Conservation (phyloP, 768 basidiomycete species). For the Sistotremastrum suecicum region DNA sequence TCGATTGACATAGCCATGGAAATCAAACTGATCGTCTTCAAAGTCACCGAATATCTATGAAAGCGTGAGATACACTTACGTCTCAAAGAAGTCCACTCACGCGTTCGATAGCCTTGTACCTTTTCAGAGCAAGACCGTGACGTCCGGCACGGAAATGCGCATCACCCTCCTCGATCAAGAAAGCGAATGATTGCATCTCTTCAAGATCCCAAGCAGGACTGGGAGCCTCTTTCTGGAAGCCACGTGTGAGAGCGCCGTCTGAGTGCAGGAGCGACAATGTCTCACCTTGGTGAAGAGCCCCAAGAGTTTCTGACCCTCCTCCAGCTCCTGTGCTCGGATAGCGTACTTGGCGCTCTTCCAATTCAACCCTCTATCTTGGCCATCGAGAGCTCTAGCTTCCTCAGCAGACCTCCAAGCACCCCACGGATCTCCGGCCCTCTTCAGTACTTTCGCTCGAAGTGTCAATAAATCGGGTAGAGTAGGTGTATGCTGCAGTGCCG, state of each 20-base stretch:
- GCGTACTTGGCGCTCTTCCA: slow-evolving; percentile 89
- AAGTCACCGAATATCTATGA: slow-evolving; percentile 65
- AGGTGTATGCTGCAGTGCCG: slow-evolving; percentile 74
- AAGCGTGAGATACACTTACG: not conserved
- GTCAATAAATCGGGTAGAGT: slow-evolving; percentile 85
- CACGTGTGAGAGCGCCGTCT: not conserved
- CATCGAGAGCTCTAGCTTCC: slow-evolving; percentile 72
- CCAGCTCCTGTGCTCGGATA: slow-evolving; percentile 64
- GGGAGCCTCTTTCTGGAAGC: slow-evolving; percentile 73
- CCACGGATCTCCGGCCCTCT: slow-evolving; percentile 67
- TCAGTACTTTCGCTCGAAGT: slow-evolving; percentile 69
- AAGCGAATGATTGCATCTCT: slow-evolving; percentile 92
- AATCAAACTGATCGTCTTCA: slow-evolving; percentile 96
- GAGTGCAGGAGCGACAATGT: not conserved
- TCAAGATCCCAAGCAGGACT: slow-evolving; percentile 69
- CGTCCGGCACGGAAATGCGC: slow-evolving; percentile 51
- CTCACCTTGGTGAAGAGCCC: slow-evolving; percentile 86
- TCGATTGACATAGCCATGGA: slow-evolving; percentile 88
- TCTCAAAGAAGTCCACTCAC: not conserved
- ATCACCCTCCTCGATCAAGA: slow-evolving; percentile 70
- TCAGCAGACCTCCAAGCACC: slow-evolving; percentile 68
- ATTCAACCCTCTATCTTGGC: slow-evolving; percentile 92
- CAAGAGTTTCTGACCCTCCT: slow-evolving; percentile 59
- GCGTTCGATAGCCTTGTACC: slow-evolving; percentile 61
- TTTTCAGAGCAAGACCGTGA: slow-evolving; percentile 70